phyloP scores from a whole-genome alignment of 2,329 filamentous ascomycete genomes.

The Cordyceps pruinosa region DNA sequence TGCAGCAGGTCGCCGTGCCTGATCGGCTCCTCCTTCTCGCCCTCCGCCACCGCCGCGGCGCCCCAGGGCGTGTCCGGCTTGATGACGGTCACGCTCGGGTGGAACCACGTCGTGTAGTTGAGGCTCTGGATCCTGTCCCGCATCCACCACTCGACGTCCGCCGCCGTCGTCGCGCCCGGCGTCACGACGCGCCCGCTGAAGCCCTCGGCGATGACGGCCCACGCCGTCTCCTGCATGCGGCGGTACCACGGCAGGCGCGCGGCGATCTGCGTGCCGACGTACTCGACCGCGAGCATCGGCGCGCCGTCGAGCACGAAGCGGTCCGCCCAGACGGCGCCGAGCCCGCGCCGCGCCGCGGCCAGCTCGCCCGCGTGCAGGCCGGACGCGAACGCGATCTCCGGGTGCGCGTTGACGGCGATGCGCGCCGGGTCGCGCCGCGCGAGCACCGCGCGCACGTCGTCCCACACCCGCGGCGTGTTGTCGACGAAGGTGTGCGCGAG shows the following conservation, averaged over 20 bases:
- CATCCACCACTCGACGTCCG: conserved; percentile 46
- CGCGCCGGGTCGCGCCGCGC: conserved; percentile 27
- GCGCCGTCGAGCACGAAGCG: conserved; percentile 30
- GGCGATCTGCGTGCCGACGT: conserved; percentile 37
- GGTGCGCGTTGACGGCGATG: conserved; percentile 39
- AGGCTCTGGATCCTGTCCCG: conserved; percentile 40
- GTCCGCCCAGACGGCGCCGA: conserved; percentile 33
- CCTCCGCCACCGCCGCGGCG: background rate
- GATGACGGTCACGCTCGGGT: conserved; percentile 38
- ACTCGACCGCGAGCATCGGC: conserved; percentile 40
- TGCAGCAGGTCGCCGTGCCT: conserved; percentile 40
- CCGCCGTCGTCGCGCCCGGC: conserved; percentile 36
- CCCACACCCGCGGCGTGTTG: conserved; percentile 39
- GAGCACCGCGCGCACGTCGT: conserved; percentile 31
- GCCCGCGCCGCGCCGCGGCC: conserved; percentile 25
- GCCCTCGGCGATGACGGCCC: conserved; percentile 40
- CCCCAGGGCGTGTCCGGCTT: conserved; percentile 18
- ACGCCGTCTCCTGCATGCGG: conserved; percentile 42
- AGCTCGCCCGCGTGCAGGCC: conserved; percentile 44
- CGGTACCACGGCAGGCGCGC: conserved; percentile 35
- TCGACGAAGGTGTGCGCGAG: conserved; percentile 38
- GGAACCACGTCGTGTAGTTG: conserved; percentile 48
- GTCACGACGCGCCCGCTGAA: conserved; percentile 37
- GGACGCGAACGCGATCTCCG: conserved; percentile 38
- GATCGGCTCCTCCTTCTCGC: conserved; percentile 22